These are phyloP conservation scores for Gyrodon lividus DNA, from an alignment of 768 basidiomycete genomes.

Conservation along the genomic window DNA sequence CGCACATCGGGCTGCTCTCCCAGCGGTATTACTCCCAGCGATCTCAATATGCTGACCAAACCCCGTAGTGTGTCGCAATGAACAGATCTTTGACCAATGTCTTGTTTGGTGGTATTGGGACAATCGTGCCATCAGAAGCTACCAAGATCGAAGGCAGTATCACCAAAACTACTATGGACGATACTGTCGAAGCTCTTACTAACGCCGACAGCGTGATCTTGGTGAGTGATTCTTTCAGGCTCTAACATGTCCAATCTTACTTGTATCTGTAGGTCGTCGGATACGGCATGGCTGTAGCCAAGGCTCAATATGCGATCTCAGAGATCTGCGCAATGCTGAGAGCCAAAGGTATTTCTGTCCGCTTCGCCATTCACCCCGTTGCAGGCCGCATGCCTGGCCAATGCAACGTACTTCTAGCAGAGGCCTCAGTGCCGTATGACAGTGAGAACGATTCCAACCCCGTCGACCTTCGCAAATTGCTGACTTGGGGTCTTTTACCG, in stretches of 20 bases:
- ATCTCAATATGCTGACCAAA: slow-evolving; percentile 5
- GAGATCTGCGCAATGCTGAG: slow-evolving; percentile 76
- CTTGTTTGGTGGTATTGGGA: slow-evolving; percentile 80
- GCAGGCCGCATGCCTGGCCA: slow-evolving; percentile 94
- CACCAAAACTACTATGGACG: slow-evolving; percentile 75
- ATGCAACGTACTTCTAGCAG: slow-evolving; percentile 88
- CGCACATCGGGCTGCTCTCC: slow-evolving; percentile 16
- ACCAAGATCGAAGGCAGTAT: slow-evolving; percentile 84
- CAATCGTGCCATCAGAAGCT: slow-evolving; percentile 50
- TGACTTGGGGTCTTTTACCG: neutral
- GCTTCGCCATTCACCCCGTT: slow-evolving; percentile 88
- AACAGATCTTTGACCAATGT: slow-evolving; percentile 85
- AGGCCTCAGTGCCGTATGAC: slow-evolving; percentile 88
- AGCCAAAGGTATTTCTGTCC: slow-evolving; percentile 73
- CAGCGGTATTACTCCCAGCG: neutral
- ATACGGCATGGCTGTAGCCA: slow-evolving; percentile 92
- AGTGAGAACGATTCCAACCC: slow-evolving; percentile 44
- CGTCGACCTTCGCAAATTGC: neutral
- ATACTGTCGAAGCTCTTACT: slow-evolving; percentile 72
- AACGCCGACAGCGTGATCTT: slow-evolving; percentile 85
- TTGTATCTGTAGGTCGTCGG: slow-evolving; percentile 58
- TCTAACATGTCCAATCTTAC: slow-evolving; percentile 7
- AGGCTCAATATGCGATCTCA: slow-evolving; percentile 76
- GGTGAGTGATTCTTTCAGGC: slow-evolving; percentile 34
- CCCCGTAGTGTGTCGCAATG: slow-evolving; percentile 81